Percentiles rank a stretch among this genome's conserved stretches.
phyloP scores from a whole-genome alignment of 2,329 filamentous ascomycete species.

The Fusarium transvaalense region DNA sequence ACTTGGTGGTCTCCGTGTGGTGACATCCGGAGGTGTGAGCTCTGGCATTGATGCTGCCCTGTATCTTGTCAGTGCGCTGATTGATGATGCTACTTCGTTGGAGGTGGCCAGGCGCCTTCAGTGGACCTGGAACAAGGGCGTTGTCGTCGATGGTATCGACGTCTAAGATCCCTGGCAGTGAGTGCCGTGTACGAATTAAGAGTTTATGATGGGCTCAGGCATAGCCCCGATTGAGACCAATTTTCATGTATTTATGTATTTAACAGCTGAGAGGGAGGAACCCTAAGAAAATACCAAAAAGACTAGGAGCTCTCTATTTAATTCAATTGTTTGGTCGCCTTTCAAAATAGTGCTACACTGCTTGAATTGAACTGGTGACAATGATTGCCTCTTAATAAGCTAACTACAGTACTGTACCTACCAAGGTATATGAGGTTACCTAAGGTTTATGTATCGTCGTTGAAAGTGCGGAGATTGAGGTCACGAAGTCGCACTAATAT shows the following conservation, averaged over 20 bases:
- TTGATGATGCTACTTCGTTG: constrained; percentile 79
- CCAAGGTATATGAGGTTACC: not conserved
- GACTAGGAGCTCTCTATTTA: constrained; percentile 48
- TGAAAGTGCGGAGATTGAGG: constrained; percentile 48
- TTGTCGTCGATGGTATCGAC: constrained; percentile 86
- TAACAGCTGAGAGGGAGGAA: constrained; percentile 44
- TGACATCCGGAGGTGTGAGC: constrained; percentile 83
- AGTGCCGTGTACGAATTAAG: constrained; percentile 49
- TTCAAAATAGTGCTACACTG: not conserved
- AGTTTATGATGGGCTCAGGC: constrained; percentile 42
- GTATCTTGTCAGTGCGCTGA: constrained; percentile 87
- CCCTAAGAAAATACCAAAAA: constrained; percentile 49
- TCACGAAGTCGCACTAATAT: constrained; percentile 25
- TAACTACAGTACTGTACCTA: no score
- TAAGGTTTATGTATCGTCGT: constrained; percentile 15
- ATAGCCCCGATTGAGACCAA: constrained; percentile 43
- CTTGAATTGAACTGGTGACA: not conserved
- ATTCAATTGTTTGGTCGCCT: constrained; percentile 40
- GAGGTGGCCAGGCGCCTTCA: constrained; percentile 82
- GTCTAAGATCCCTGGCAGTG: constrained; percentile 66
- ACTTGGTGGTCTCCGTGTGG: constrained; percentile 76
- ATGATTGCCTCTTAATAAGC: no score
- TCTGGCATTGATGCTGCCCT: constrained; percentile 85
- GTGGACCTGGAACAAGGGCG: constrained; percentile 87
- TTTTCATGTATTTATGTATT: constrained; percentile 47